Base-by-base conservation (phyloP, 2,329 filamentous ascomycete species). In the Phyllosticta ampelicida region DNA sequence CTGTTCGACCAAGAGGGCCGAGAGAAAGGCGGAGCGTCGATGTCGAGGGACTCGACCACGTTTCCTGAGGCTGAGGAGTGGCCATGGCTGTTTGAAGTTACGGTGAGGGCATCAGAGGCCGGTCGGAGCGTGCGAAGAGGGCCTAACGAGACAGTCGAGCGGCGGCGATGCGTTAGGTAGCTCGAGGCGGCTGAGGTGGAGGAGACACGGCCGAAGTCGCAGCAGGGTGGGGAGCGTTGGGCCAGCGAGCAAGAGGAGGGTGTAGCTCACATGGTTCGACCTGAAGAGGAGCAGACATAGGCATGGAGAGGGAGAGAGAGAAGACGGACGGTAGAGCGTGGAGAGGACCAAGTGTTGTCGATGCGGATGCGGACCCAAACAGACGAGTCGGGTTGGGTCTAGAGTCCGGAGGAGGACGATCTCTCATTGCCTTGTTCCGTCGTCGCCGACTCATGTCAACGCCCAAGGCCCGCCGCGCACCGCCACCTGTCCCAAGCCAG, bases 1-100 rank as follows among this genome's bases (percentile, higher is more conserved):
- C 21, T 16, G 65, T 65, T 36, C 59, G 63, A 36, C 61, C 63
- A 58, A 66, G 29, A 71, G 63, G 61, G 10, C 61, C 63, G 60
- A 66, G 29, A 69, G 63, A 61, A 28, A 61, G 60, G 30, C 60
- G 60, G 19, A 60, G 53, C 20, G 53, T 50, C 16, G 60, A 60
- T 16, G 57, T 54, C 50, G 58, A 69, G 65, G 28, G 67, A 65
- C 54, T 68, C 60, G 28, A 67, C 13, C 13, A 62, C 28, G 20
- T 61, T 62, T 56, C 65, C 63, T 21, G 69, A 64, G 19, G 65
- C 59, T 52, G 66, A 64, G 51, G 66, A 62, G 55, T 51, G 52
- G 53, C 48, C 60, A 61, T 61, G 30, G 50, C 51, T 50, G 29
- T 48, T n/a, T 51, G 36, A 21, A 51, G 11, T 44, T 26, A 36